Evolutionary conservation across 2,329 filamentous ascomycete species (phyloP), one percentile per base, ranked within the genome.

Genomic region (Talaromyces funiculosus): DNA sequence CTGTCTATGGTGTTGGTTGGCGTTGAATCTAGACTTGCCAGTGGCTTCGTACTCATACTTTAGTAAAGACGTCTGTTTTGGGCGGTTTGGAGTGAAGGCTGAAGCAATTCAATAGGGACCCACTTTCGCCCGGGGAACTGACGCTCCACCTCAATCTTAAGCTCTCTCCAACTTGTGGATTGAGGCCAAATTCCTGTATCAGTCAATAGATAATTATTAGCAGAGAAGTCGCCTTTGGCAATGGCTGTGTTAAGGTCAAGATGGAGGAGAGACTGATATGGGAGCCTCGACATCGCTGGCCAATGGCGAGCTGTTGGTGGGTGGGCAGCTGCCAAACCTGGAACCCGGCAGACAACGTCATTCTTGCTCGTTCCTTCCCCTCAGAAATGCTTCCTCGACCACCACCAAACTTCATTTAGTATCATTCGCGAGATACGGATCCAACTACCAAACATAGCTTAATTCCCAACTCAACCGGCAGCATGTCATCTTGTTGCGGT

Each of bases 401-500:
- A 33, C 12, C 31, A 10, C 31, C n/a, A n/a, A n/a, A n/a, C n/a
- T n/a, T n/a, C n/a, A n/a, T n/a, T n/a, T n/a, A n/a, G n/a, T n/a
- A n/a, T n/a, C n/a, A n/a, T n/a, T n/a, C n/a, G n/a, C n/a, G n/a
- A n/a, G n/a, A n/a, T n/a, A n/a, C n/a, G n/a, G n/a, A n/a, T n/a
- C n/a, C n/a, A n/a, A n/a, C n/a, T n/a, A n/a, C n/a, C n/a, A n/a
- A n/a, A n/a, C 14, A 40, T 24, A 6, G 26, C 29, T 2, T 54
- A 24, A 54, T 26, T 6, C 3, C 20, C 49, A 20, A 14, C 31
- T 22, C 18, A 3, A 37, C 18, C 20, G 51, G 20, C 51, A 54
- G 29, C 59, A 81, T 89, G 78, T 81, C 84, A 65, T 87, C 86
- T 38, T 90, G 87, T 74, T 88, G 89, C 67, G 85, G 86, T 49